Evolutionary conservation across 129 eudicot genomes (phyloP).

Genomic region (Chrysanthemum seticuspe): DNA sequence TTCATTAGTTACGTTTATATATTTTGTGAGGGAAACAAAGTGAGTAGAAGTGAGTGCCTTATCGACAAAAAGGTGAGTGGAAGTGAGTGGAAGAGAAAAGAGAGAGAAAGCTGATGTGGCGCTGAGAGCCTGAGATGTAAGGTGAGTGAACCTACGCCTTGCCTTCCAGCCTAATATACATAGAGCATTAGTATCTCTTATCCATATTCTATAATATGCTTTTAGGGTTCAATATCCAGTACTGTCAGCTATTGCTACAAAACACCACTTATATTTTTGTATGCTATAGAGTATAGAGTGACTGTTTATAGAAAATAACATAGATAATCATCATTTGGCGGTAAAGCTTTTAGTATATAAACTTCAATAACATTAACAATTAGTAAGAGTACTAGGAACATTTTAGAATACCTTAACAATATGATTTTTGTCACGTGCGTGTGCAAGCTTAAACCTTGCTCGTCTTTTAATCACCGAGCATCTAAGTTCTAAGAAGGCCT

Average conservation of each 20-base stretch:
- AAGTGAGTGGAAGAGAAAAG: too few relatives aligned
- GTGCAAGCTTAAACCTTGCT: slow-evolving; percentile 70
- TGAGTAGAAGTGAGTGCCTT: too few relatives aligned
- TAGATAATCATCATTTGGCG: background rate
- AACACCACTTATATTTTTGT: background rate
- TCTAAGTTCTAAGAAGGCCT: slow-evolving; percentile 96
- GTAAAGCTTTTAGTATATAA: background rate
- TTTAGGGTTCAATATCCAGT: background rate
- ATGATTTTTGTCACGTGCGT: slow-evolving; percentile 78
- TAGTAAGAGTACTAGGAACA: background rate
- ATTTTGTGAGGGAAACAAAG: too few relatives aligned
- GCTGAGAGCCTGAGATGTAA: too few relatives aligned
- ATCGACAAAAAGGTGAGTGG: too few relatives aligned
- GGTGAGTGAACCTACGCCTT: too few relatives aligned
- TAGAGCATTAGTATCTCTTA: background rate
- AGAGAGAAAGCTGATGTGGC: too few relatives aligned
- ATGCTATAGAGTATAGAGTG: background rate
- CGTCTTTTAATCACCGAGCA: slow-evolving; percentile 89
- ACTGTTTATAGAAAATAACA: slow-evolving; percentile 1
- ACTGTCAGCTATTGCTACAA: background rate
- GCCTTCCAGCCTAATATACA: background rate
- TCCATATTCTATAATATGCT: background rate
- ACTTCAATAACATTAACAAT: background rate
- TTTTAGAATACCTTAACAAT: slow-evolving; percentile 76
- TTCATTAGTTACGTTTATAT: too few relatives aligned